Evolutionary conservation across 768 basidiomycete species (phyloP), one percentile per base, ranked within the genome.

Genomic region (Tylopilus plumbeoviolaceoides): DNA sequence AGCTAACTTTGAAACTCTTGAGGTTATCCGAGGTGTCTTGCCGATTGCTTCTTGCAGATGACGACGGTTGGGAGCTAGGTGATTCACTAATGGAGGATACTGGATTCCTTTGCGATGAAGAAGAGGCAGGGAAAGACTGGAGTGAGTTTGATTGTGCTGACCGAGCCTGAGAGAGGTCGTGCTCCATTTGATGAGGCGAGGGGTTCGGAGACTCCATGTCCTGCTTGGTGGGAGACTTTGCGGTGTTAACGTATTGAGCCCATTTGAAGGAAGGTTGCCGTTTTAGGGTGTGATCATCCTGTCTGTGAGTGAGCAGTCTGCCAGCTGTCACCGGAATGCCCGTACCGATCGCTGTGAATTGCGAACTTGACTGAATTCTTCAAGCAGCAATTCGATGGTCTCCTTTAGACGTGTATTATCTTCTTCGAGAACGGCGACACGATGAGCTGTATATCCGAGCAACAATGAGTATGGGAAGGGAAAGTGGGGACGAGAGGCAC

Each of bases 1-100:
- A 70, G 59, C 91, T 97, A 54, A 99, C 95, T 70, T 95, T 93
- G 82, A 99, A 98, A 63, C 88, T 91, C 74, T 95, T 92, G 57
- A 91, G 77, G 60, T 90, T 91, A 62, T 84, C 78, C 11, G 75
- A 68, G 59, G 82, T 89, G 39, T 90, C 87, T 62, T 85, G 83
- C 28, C 82, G 75, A 59, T 81, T 82, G 4, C 76, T 62, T 48
- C 51, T 63, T 6, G 68, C 53, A 15, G 69, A 62, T 6, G 69
- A 49, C 17, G 48, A 45, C 20, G 69, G 65, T 4, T 67, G 68
- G 20, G 72, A 46, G 8, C 57, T 49, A 14, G 69, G 63, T 4
- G 68, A 69, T 18, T 69, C 68, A 38, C 66, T 35, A 57, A 63
- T 30, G 61, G 73, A 8, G 45, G 68, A 46, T 68, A 70, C 27